phyloP scores from a whole-genome alignment of 164 flowering plant genomes.

The Sedum album region DNA sequence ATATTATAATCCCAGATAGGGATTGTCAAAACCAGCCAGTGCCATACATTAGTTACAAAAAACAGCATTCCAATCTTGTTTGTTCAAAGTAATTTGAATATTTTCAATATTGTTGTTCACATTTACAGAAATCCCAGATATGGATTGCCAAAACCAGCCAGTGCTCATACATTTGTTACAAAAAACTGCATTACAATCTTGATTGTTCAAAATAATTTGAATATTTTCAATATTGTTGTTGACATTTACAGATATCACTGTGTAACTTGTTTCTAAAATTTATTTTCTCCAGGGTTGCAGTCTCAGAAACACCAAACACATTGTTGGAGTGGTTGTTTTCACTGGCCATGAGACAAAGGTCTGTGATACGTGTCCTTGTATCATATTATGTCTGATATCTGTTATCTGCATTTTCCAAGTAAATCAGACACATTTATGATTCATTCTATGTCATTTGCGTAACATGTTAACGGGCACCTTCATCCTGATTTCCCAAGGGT shows the following conservation, averaged over 20 bases:
- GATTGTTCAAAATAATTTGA: background rate
- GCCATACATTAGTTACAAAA: background rate
- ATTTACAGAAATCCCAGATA: background rate
- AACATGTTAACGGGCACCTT: background rate
- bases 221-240: background rate
- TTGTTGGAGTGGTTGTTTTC: constrained; percentile 80
- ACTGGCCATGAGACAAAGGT: constrained; percentile 99
- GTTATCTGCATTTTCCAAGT: background rate
- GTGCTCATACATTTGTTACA: background rate
- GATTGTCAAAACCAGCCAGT: background rate
- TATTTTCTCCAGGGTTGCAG: constrained; percentile 76
- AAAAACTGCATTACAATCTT: background rate
- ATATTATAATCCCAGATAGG: background rate
- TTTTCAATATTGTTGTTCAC: background rate
- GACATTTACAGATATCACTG: background rate
- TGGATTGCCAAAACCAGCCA: background rate
- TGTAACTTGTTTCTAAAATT: background rate
- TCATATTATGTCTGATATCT: background rate
- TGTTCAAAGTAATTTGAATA: background rate
- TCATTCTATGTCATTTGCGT: background rate
- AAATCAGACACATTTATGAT: background rate
- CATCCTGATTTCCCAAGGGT: background rate
- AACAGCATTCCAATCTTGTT: background rate
- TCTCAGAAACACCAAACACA: constrained; percentile 85
- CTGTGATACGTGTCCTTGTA: constrained; percentile 1